Evolutionary conservation across 345 rosid species (phyloP).

Genomic region (Citrus cavaleriei): DNA sequence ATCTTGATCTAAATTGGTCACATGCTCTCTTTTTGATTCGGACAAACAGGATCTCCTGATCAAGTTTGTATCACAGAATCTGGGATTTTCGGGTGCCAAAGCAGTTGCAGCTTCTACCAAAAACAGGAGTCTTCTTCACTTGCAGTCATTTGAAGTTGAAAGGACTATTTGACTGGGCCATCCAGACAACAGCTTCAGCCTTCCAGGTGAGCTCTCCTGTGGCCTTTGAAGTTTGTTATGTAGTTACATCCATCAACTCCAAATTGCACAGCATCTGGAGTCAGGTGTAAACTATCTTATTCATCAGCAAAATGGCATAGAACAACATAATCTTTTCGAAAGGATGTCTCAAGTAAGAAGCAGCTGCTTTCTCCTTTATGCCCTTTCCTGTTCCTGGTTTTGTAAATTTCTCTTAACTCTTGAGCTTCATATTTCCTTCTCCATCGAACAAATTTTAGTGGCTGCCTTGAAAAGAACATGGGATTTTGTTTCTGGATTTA

Average conservation of each 20-base stretch:
- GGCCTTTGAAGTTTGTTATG: background rate
- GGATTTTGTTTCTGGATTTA: too few species aligned
- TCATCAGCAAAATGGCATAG: conserved; percentile 90
- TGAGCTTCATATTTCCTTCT: conserved; percentile 13
- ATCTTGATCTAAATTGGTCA: conserved; percentile 3
- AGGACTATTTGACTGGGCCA: conserved; percentile 87
- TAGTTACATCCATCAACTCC: background rate
- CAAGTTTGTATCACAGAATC: conserved; percentile 83
- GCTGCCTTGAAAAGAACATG: conserved; percentile 66
- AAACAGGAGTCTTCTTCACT: conserved; percentile 92
- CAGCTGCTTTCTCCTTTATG: conserved; percentile 1
- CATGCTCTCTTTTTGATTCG: conserved; percentile 28
- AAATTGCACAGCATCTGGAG: background rate
- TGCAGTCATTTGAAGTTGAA: conserved; percentile 99
- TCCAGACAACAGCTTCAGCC: conserved; percentile 87
- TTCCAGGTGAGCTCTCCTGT: conserved; percentile 51
- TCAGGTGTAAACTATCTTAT: conserved; percentile 47
- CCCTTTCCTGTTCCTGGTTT: background rate
- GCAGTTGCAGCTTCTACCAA: conserved; percentile 94
- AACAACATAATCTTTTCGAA: conserved; percentile 78
- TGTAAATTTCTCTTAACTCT: background rate
- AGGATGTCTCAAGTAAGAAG: conserved; percentile 91
- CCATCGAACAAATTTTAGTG: conserved; percentile 49
- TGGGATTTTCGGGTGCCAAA: conserved; percentile 84
- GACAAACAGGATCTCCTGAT: conserved; percentile 87